Evolutionary conservation across 306 rosid genomes (phyloP).

Genomic region (Quercus suber): DNA sequence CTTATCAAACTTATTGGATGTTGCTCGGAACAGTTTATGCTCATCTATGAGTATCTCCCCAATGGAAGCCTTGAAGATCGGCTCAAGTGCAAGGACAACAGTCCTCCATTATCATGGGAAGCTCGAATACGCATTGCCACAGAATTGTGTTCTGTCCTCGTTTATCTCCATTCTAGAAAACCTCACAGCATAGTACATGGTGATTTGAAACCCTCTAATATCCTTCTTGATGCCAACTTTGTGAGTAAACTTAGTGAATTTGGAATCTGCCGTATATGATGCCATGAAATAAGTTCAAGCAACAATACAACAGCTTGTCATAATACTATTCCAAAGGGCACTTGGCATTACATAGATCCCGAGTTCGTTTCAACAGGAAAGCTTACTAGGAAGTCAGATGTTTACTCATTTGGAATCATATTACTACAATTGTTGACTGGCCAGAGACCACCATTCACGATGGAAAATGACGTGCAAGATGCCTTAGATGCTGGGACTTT

Average conservation of each 20-base stretch:
- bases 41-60: constrained; percentile 79
- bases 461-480: constrained; percentile 26
- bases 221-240: constrained; percentile 70
- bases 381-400: constrained; percentile 75
- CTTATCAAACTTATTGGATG: constrained; percentile 78
- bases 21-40: constrained; percentile 59
- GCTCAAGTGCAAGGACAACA: constrained; percentile 60
- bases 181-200: constrained; percentile 82
- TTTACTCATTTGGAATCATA: constrained; percentile 52
- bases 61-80: constrained; percentile 93
- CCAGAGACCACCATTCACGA: constrained; percentile 4
- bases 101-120: constrained; percentile 78
- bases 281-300: constrained; percentile 35
- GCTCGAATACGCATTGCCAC: constrained; percentile 23
- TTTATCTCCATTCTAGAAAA: constrained; percentile 77
- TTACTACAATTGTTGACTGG: constrained; percentile 43
- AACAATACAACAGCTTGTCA: constrained; percentile 34
- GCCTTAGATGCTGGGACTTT: constrained; percentile 35
- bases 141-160: constrained; percentile 76
- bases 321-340: constrained; percentile 66
- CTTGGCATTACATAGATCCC: constrained; percentile 77
- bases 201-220: constrained; percentile 76
- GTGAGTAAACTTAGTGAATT: constrained; percentile 82
- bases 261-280: constrained; percentile 56
- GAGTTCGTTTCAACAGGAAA: constrained; percentile 71